Evolutionary conservation across 2,329 filamentous ascomycete genomes (phyloP).

Genomic region (Phyllosticta ampelicida): DNA sequence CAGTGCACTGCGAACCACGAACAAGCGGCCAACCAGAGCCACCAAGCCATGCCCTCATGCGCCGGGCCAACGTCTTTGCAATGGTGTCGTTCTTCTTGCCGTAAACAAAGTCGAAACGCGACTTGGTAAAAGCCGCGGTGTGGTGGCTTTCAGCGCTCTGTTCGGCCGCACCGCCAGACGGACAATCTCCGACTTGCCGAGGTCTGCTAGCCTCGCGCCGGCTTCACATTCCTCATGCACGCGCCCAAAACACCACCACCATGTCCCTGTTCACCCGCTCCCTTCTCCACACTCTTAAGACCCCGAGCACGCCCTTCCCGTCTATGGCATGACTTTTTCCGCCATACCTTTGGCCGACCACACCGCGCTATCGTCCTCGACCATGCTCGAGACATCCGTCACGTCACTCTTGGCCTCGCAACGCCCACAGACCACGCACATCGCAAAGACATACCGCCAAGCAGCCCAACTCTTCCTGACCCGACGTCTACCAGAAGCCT

Average conservation of each 20-base stretch:
- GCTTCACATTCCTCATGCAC: conserved; percentile 2
- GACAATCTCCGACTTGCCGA: not conserved
- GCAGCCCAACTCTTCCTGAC: conserved; percentile 91
- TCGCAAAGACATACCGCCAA: conserved; percentile 89
- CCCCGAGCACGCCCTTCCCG: conserved; percentile 22
- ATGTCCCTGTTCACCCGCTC: conserved; percentile 1
- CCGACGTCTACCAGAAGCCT: conserved; percentile 78
- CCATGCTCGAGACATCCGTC: conserved; percentile 55
- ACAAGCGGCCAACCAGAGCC: not conserved
- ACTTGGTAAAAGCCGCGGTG: not conserved
- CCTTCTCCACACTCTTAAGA: conserved; percentile 4
- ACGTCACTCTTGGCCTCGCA: conserved; percentile 58
- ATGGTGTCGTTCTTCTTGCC: not conserved
- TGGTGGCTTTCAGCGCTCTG: not conserved
- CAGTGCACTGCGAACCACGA: not conserved
- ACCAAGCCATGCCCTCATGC: not conserved
- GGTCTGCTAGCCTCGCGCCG: not conserved
- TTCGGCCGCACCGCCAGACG: not conserved
- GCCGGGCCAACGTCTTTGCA: not conserved
- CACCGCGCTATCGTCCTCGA: conserved; percentile 38
- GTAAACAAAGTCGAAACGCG: not conserved
- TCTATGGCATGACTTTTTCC: conserved; percentile 27
- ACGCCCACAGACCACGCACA: conserved; percentile 47
- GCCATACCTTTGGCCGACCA: conserved; percentile 38
- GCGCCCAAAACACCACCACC: conserved; percentile 9